Evolutionary conservation across 1,139 yeast species (phyloP), one percentile per base, ranked within the genome.

Genomic region (Scheffersomyces illinoinensis): DNA sequence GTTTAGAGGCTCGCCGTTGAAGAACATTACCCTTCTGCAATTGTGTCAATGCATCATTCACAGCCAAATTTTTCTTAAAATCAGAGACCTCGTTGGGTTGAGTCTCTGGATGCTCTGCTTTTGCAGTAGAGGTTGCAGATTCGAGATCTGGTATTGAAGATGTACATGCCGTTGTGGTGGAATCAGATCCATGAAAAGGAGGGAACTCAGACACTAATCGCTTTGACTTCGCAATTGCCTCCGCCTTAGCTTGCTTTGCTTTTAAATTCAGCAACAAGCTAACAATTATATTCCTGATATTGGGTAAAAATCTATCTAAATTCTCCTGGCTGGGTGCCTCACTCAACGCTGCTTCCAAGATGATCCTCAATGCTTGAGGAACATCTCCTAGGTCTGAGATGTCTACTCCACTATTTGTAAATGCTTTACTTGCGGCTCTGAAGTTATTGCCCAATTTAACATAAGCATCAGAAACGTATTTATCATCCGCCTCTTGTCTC

Each of bases 381-480:
- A 91, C 95, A 66, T 91, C 93, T 2, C 93, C 91, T 23, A 91
- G 73, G 66, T 89, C 95, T 8, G 84, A 53, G 50, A 87, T 88
- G 61, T 88, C 90, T 3, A 91, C 85, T 0, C 93, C 93, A 1
- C 90, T 87, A 53, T 79, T 79, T 17, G 85, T 75, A 69, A 91
- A 90, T 2, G 92, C 89, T 62, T 92, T 83, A 20, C 95, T 87
- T 0, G 97, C 93, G 2, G 91, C 86, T 66, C 96, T 88, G 77
- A 93, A 96, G 73, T 95, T 98, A 71, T 95, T 95, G 0, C 99
- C 99, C 49, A 96, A 81, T 64, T 87, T 89, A 17, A 96, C 99
- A 71, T 93, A 96, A 5, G 95, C 91, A 70, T 93, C 93, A 3
- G 97, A 91, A 2, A 96, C 98, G 64, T 86, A 92, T 60, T 86